Conservation (phyloP, 352 stramenopile genomes). For the Globisporangium spiculum region DNA sequence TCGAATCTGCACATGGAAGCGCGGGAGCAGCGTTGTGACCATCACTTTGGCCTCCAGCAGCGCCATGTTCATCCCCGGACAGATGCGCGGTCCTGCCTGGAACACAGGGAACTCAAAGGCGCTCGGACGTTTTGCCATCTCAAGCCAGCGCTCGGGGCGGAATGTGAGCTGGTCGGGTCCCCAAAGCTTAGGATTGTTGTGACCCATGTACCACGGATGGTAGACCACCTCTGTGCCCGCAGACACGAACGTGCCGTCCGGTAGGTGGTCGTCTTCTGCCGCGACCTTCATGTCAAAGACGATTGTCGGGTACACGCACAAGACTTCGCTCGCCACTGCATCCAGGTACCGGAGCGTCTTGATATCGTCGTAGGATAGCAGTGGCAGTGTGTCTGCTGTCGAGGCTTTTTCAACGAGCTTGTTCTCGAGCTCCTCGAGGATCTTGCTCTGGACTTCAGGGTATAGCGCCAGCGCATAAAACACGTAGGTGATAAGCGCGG, state of each 20-base stretch:
- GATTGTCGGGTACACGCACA: conserved; percentile 70
- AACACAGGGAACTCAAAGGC: background rate
- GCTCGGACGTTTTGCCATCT: background rate
- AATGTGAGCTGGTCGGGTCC: conserved; percentile 20
- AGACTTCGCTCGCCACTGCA: conserved; percentile 62
- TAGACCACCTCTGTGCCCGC: conserved; percentile 62
- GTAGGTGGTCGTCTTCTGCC: conserved; percentile 12
- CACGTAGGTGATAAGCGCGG: conserved; percentile 3
- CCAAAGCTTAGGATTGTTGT: conserved; percentile 9
- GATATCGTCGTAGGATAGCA: conserved; percentile 41
- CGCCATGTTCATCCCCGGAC: too few relatives aligned
- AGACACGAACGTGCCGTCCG: conserved; percentile 29
- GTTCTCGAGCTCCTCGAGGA: conserved; percentile 37
- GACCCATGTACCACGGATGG: conserved; percentile 44
- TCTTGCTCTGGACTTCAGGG: conserved; percentile 46
- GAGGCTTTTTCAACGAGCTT: background rate
- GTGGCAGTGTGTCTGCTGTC: conserved; percentile 17
- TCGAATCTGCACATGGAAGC: too few relatives aligned
- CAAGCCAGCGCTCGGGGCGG: conserved; percentile 13
- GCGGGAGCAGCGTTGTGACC: too few relatives aligned
- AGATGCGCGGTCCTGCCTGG: background rate
- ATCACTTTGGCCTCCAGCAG: too few relatives aligned
- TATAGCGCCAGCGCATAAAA: conserved; percentile 51
- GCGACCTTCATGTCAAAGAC: conserved; percentile 64
- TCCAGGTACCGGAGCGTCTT: conserved; percentile 64